phyloP scores from a whole-genome alignment of 192 early-diverging fungal genomes.

The Diversispora eburnea region DNA sequence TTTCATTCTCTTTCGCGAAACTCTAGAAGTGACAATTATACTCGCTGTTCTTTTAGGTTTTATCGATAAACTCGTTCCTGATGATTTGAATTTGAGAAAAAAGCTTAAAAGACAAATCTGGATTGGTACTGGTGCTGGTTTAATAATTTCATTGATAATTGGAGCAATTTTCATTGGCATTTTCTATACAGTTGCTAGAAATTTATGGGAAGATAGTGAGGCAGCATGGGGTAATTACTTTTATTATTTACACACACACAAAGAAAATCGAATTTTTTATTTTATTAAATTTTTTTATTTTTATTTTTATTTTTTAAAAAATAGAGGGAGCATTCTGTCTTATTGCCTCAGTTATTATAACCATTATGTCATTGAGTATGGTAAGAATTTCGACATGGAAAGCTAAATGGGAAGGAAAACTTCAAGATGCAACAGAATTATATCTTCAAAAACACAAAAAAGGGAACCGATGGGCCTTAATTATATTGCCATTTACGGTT shows the following conservation, averaged over 20 bases:
- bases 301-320: slow-evolving; percentile 22
- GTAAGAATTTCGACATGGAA: slow-evolving; percentile 67
- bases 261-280: background rate
- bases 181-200: slow-evolving; percentile 57
- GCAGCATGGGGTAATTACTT: slow-evolving; percentile 5
- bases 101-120: slow-evolving; percentile 67
- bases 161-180: slow-evolving; percentile 75
- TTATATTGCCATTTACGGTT: slow-evolving; percentile 81
- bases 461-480: slow-evolving; percentile 62
- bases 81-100: slow-evolving; percentile 44
- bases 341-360: slow-evolving; percentile 75
- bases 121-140: slow-evolving; percentile 67
- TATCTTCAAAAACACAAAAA: slow-evolving; percentile 37
- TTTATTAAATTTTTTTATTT: background rate
- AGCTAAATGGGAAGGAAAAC: slow-evolving; percentile 73
- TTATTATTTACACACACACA: background rate
- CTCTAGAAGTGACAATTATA: slow-evolving; percentile 82
- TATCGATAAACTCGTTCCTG: slow-evolving; percentile 60
- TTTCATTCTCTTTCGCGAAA: slow-evolving; percentile 78
- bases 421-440: slow-evolving; percentile 46
- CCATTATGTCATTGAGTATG: slow-evolving; percentile 80
- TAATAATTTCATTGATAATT: slow-evolving; percentile 65
- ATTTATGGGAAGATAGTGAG: slow-evolving; percentile 41
- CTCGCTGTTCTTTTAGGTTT: slow-evolving; percentile 83
- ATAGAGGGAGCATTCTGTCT: slow-evolving; percentile 77